phyloP scores from a whole-genome alignment of 2,329 filamentous ascomycete genomes.

The Elsinoe perseae region DNA sequence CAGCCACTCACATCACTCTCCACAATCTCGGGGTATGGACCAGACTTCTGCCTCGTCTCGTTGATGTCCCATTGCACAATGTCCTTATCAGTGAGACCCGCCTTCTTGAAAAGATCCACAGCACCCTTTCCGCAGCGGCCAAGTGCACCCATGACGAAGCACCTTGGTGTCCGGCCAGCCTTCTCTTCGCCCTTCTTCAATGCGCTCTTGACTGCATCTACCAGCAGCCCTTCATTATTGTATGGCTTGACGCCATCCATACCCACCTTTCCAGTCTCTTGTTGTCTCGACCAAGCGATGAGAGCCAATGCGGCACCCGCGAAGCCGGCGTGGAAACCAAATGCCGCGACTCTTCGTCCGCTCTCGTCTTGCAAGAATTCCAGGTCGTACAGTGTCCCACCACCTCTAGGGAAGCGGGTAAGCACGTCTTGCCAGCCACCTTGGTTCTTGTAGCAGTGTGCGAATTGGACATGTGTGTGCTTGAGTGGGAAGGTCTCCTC shows the following conservation, averaged over 20 bases:
- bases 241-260: conserved; percentile 62
- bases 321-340: conserved; percentile 66
- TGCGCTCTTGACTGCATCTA: conserved; percentile 64
- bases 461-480: conserved; percentile 48
- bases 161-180: conserved; percentile 59
- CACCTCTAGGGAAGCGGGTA: conserved; percentile 67
- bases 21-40: conserved; percentile 31
- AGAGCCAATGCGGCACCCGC: conserved; percentile 56
- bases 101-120: conserved; percentile 67
- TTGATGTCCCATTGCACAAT: conserved; percentile 71
- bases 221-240: conserved; percentile 65
- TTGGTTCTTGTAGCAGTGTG: conserved; percentile 45
- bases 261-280: conserved; percentile 58
- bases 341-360: conserved; percentile 63
- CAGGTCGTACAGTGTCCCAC: conserved; percentile 72
- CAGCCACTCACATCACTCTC: conserved; percentile 32
- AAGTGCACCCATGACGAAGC: conserved; percentile 73
- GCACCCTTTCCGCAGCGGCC: conserved; percentile 78
- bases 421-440: conserved; percentile 71
- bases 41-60: conserved; percentile 62
- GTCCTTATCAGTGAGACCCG: conserved; percentile 61
- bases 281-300: conserved; percentile 76
- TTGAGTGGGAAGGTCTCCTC: conserved; percentile 59
- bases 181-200: conserved; percentile 60
- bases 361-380: conserved; percentile 73